These are phyloP conservation scores for Parachaetomium inaequale DNA, from an alignment of 495 filamentous ascomycete species.

Conservation along the genomic window DNA sequence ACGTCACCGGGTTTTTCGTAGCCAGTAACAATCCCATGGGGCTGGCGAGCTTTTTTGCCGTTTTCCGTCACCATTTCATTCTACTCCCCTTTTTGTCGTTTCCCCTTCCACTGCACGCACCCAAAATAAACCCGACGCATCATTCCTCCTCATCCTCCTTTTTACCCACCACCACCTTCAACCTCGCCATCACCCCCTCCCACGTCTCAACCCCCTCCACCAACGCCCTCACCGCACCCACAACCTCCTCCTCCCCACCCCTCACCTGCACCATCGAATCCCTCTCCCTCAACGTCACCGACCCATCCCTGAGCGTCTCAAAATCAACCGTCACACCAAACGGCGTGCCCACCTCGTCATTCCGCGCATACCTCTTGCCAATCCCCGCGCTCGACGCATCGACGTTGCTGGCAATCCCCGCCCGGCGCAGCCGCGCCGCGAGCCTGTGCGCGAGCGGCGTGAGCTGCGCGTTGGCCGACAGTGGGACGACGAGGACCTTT, in stretches of 20 bases:
- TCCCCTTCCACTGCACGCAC: background rate
- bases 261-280: constrained; percentile 67
- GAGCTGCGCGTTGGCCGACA: constrained; percentile 59
- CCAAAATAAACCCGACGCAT: background rate
- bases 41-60: background rate
- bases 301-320: constrained; percentile 40
- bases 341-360: constrained; percentile 65
- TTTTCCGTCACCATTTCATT: background rate
- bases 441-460: constrained; percentile 52
- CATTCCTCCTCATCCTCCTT: background rate
- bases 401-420: constrained; percentile 53
- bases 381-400: constrained; percentile 38
- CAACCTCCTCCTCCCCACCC: constrained; percentile 61
- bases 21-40: background rate
- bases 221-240: constrained; percentile 57
- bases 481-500: constrained; percentile 65
- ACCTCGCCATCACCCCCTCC: constrained; percentile 29
- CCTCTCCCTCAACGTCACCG: constrained; percentile 65
- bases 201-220: constrained; percentile 62
- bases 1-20: background rate
- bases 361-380: constrained; percentile 64
- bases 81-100: no score
- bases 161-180: background rate
- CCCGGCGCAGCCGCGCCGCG: constrained; percentile 39
- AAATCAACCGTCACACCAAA: constrained; percentile 68